A percentile compares a stretch with the other conserved stretches of the same genome.
Conservation (phyloP, 2,329 filamentous ascomycete species). For the Chaetomium strumarium region DNA sequence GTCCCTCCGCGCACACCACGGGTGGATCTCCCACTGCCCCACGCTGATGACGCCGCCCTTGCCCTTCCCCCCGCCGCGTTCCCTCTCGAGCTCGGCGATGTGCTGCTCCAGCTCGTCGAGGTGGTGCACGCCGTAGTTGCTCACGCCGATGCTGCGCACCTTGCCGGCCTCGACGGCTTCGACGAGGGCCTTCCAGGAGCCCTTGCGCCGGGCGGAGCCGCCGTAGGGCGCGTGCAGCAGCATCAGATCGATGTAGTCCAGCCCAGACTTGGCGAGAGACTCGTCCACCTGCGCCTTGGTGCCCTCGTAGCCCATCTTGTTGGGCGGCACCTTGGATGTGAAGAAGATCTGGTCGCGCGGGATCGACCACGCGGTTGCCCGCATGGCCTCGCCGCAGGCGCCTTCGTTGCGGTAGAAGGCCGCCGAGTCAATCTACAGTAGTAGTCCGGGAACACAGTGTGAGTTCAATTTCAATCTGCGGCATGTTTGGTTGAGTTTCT, state of each 20-base stretch:
- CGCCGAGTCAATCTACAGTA: constrained; percentile 46
- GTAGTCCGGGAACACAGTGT: not conserved
- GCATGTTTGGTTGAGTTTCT: no score
- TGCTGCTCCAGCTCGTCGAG: constrained; percentile 54
- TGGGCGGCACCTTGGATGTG: constrained; percentile 50
- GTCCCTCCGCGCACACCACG: constrained; percentile 75
- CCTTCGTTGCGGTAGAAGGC: constrained; percentile 48
- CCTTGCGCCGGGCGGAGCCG: constrained; percentile 49
- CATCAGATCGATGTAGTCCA: constrained; percentile 63
- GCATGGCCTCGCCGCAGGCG: constrained; percentile 41
- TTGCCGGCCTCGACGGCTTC: constrained; percentile 57
- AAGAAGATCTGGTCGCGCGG: constrained; percentile 48
- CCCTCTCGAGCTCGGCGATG: constrained; percentile 55
- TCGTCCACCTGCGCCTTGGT: constrained; percentile 58
- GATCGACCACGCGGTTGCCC: constrained; percentile 27
- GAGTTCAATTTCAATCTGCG: not conserved
- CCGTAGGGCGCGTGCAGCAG: constrained; percentile 59
- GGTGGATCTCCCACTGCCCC: constrained; percentile 85
- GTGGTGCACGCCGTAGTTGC: constrained; percentile 60
- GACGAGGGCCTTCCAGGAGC: constrained; percentile 57
- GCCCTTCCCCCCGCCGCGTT: constrained; percentile 55
- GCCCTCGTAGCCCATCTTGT: constrained; percentile 50
- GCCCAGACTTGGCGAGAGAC: constrained; percentile 55
- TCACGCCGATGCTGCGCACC: constrained; percentile 56
- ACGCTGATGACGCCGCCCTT: constrained; percentile 71